Evolutionary conservation across 148 eudicot genomes (phyloP).

Genomic region (Cornus controversa): DNA sequence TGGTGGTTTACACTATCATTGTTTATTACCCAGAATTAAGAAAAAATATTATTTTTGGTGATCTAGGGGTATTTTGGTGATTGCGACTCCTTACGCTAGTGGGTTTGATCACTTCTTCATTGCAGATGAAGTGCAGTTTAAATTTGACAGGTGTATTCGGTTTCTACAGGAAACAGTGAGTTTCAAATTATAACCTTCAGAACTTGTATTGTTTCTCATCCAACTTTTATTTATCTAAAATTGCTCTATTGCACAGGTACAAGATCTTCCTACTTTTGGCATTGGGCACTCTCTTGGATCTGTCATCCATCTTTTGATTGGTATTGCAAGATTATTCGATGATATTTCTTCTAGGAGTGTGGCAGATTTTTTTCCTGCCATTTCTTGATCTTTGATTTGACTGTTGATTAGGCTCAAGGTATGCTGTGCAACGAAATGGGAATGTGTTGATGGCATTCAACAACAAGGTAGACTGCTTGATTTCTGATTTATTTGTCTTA

Average conservation of each 20-base stretch:
- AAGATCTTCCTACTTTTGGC: slow-evolving; percentile 86
- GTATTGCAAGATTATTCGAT: slow-evolving; percentile 29
- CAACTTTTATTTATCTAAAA: background rate
- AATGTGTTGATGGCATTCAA: slow-evolving; percentile 86
- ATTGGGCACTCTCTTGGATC: slow-evolving; percentile 96
- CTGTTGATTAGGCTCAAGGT: slow-evolving; percentile 76
- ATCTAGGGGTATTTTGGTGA: slow-evolving; percentile 77
- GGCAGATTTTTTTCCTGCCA: background rate
- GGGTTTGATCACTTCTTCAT: slow-evolving; percentile 95
- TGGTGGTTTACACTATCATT: background rate
- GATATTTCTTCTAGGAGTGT: background rate
- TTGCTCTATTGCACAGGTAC: slow-evolving; percentile 39
- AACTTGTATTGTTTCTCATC: slow-evolving; percentile 11
- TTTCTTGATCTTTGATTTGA: slow-evolving; percentile 19
- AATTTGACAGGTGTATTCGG: slow-evolving; percentile 82
- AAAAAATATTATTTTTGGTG: slow-evolving; percentile 20
- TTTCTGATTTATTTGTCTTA: background rate
- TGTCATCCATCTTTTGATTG: slow-evolving; percentile 88
- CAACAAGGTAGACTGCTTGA: slow-evolving; percentile 59
- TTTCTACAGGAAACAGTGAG: slow-evolving; percentile 68
- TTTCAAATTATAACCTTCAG: slow-evolving; percentile 13
- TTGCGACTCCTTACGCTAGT: slow-evolving; percentile 99
- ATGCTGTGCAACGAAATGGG: slow-evolving; percentile 83
- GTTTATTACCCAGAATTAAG: background rate
- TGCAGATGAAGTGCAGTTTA: slow-evolving; percentile 96